These are phyloP conservation scores for Paramecium octaurelia DNA, from an alignment of 73 alveolate species.

Conservation along the genomic window DNA sequence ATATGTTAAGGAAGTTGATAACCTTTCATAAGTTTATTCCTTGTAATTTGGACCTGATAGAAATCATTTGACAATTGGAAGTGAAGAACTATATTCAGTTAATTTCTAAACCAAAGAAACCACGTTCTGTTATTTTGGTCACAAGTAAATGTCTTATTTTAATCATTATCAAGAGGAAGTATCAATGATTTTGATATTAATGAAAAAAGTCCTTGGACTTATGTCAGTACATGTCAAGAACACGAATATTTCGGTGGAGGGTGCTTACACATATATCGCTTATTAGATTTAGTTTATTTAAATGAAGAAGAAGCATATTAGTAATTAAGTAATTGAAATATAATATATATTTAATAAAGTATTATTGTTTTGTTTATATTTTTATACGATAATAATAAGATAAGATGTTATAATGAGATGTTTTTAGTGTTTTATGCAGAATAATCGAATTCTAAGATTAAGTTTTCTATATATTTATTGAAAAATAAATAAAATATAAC, in stretches of 20 bases:
- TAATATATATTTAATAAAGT: not conserved
- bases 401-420: not conserved
- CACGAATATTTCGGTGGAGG: constrained; percentile 59
- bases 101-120: constrained; percentile 45
- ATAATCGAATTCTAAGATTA: no score
- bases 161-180: constrained; percentile 10
- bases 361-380: not conserved
- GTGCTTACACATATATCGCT: constrained; percentile 42
- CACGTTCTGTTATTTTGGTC: constrained; percentile 49
- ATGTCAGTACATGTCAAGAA: constrained; percentile 56
- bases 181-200: constrained; percentile 59
- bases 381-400: no score
- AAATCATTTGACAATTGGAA: constrained; percentile 53
- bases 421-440: no score
- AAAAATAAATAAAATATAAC: no score
- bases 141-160: not conserved
- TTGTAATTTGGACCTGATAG: constrained; percentile 49
- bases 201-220: constrained; percentile 57
- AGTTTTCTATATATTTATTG: no score
- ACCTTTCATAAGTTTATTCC: constrained; percentile 13
- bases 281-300: constrained; percentile 47
- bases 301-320: constrained; percentile 41
- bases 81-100: constrained; percentile 49
- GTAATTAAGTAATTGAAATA: not conserved
- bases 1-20: not conserved